These are phyloP conservation scores for Acanthamoeba lugdunensis DNA, from an alignment of 208 protist species.

Conservation along the genomic window DNA sequence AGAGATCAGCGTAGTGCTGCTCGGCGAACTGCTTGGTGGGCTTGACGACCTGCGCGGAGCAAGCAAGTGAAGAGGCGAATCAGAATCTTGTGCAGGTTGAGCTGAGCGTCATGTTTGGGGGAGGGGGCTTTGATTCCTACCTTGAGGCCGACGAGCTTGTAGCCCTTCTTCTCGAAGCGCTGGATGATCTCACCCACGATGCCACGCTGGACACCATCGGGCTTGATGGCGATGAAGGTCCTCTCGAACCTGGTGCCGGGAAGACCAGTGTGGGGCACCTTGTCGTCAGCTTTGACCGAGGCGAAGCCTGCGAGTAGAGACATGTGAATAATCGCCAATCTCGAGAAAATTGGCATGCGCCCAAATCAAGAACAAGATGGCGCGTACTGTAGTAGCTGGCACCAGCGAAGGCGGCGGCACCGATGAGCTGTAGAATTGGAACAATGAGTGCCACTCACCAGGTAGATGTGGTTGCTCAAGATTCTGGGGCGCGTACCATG, in stretches of 20 bases:
- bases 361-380: neutral
- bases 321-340: neutral
- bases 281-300: conserved; percentile 37
- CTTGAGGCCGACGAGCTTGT: conserved; percentile 95
- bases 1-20: conserved; percentile 87
- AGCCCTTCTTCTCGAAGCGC: conserved; percentile 95
- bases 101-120: neutral
- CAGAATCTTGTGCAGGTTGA: neutral
- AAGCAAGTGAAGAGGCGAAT: neutral
- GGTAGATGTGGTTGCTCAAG: too few species aligned
- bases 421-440: neutral
- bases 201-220: conserved; percentile 93
- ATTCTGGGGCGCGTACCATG: neutral
- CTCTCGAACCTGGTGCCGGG: conserved; percentile 87
- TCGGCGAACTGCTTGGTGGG: conserved; percentile 79
- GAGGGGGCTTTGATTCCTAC: conserved; percentile 74
- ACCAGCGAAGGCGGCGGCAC: conserved; percentile 29
- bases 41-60: neutral
- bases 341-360: neutral
- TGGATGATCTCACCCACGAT: conserved; percentile 93
- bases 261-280: conserved; percentile 68
- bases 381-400: neutral
- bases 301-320: neutral
- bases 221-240: conserved; percentile 96
- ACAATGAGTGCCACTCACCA: neutral